phyloP scores from a whole-genome alignment of 1,139 yeast species.

The Yamadazyma conglobata region DNA sequence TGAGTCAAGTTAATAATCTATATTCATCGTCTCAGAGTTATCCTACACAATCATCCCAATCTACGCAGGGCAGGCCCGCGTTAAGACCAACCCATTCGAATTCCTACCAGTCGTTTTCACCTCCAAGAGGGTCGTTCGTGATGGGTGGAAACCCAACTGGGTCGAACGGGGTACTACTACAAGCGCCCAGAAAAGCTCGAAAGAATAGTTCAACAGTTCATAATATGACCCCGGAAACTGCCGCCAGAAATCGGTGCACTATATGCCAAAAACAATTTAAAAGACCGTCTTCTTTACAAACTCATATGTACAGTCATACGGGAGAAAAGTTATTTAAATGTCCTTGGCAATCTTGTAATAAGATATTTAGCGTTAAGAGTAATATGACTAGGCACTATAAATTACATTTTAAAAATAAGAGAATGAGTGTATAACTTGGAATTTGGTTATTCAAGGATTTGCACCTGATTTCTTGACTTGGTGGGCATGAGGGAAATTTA shows the following conservation, averaged over 20 bases:
- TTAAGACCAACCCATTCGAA: not conserved
- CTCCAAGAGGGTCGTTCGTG: no score
- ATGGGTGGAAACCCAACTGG: not conserved
- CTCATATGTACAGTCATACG: constrained; percentile 81
- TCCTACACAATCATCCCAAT: no score
- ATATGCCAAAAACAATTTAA: constrained; percentile 77
- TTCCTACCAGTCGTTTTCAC: constrained; percentile 1
- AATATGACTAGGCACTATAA: constrained; percentile 78
- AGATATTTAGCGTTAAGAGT: constrained; percentile 72
- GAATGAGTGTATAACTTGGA: constrained; percentile 5
- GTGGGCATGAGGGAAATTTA: no score
- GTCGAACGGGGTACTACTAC: not conserved
- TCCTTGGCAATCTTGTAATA: constrained; percentile 62
- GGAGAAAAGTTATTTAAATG: constrained; percentile 82
- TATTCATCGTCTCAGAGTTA: constrained; percentile 1
- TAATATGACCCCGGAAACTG: constrained; percentile 33
- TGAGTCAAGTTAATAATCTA: not conserved
- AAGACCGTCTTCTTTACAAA: constrained; percentile 75
- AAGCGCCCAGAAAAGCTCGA: constrained; percentile 1
- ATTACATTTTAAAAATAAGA: constrained; percentile 48
- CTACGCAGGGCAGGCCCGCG: no score
- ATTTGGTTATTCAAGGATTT: no score
- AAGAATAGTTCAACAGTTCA: constrained; percentile 13
- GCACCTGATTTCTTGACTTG: no score
- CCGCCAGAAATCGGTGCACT: constrained; percentile 47